Conservation (phyloP, 2,329 filamentous ascomycete genomes). For the Colletotrichum tanaceti region DNA sequence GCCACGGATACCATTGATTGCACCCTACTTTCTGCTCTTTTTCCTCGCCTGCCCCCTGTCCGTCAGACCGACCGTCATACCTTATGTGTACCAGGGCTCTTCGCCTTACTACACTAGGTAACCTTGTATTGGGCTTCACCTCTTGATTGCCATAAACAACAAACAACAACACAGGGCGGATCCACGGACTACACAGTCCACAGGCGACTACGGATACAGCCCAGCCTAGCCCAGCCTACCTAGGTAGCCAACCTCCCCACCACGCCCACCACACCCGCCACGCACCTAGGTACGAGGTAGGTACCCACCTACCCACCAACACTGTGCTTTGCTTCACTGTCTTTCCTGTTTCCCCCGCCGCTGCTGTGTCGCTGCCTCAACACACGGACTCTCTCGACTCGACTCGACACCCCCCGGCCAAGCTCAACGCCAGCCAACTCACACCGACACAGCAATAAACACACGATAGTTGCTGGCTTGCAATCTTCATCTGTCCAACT, state of each 20-base stretch:
- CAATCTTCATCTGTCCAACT: conserved; percentile 30
- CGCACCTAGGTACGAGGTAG: no score
- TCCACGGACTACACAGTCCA: conserved; percentile 25
- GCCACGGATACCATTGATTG: not conserved
- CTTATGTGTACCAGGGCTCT: conserved; percentile 25
- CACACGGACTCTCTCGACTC: conserved; percentile 23
- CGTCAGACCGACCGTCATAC: conserved; percentile 1
- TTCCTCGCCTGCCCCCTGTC: not conserved
- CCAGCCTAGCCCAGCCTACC: conserved; percentile 2
- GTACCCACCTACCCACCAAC: no score
- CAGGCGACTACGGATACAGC: conserved; percentile 1
- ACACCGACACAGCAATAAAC: conserved; percentile 36
- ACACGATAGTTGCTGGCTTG: conserved; percentile 26
- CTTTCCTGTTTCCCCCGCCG: not conserved
- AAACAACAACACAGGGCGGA: conserved; percentile 20
- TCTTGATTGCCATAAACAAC: conserved; percentile 31
- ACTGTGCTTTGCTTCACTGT: not conserved
- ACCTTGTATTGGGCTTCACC: conserved; percentile 21
- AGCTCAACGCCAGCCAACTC: conserved; percentile 40
- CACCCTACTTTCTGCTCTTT: not conserved
- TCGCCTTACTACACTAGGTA: conserved; percentile 1
- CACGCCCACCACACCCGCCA: not conserved
- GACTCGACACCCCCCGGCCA: conserved; percentile 21
- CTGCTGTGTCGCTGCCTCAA: not conserved
- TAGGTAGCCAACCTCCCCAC: not conserved